Conservation (phyloP, 805 yeast species). For the Starmerella khaoyaiensis region DNA sequence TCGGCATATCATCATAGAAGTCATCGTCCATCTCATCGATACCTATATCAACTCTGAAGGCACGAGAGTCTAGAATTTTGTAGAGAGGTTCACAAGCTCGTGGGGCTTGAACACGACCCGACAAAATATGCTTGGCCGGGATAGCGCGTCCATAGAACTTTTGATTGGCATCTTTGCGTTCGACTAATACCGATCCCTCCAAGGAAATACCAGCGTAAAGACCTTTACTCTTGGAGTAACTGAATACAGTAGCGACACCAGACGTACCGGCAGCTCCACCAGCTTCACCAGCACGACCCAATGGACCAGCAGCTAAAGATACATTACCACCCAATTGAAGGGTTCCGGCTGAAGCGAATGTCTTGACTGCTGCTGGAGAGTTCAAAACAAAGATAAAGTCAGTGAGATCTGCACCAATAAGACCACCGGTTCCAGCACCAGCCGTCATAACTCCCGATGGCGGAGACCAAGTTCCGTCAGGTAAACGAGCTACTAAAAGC, state of each 20-base stretch:
- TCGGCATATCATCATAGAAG: slow-evolving; percentile 65
- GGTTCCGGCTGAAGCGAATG: slow-evolving; percentile 89
- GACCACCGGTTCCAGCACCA: slow-evolving; percentile 98
- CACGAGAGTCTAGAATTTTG: slow-evolving; percentile 75
- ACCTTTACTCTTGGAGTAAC: slow-evolving; percentile 93
- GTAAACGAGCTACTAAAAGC: slow-evolving; percentile 80
- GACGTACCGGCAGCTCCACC: slow-evolving; percentile 87
- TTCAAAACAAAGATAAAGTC: slow-evolving; percentile 91
- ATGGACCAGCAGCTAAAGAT: slow-evolving; percentile 93
- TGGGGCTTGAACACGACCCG: slow-evolving; percentile 86
- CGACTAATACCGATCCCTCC: slow-evolving; percentile 93
- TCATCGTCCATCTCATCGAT: slow-evolving; percentile 49
- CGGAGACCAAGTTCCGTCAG: slow-evolving; percentile 95
- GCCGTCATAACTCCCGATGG: slow-evolving; percentile 93
- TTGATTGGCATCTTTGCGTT: slow-evolving; percentile 92
- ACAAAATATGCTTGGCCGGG: slow-evolving; percentile 72
- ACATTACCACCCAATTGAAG: slow-evolving; percentile 90
- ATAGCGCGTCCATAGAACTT: slow-evolving; percentile 83
- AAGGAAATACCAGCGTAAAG: slow-evolving; percentile 93
- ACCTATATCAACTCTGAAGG: slow-evolving; percentile 41
- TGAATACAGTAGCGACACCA: slow-evolving; percentile 77
- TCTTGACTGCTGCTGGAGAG: slow-evolving; percentile 74
- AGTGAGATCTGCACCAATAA: slow-evolving; percentile 89
- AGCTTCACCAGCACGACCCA: slow-evolving; percentile 95
- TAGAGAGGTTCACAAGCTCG: slow-evolving; percentile 78